Evolutionary conservation across 2,329 filamentous ascomycete genomes (phyloP).

Genomic region (Harringtonia aguacate): DNA sequence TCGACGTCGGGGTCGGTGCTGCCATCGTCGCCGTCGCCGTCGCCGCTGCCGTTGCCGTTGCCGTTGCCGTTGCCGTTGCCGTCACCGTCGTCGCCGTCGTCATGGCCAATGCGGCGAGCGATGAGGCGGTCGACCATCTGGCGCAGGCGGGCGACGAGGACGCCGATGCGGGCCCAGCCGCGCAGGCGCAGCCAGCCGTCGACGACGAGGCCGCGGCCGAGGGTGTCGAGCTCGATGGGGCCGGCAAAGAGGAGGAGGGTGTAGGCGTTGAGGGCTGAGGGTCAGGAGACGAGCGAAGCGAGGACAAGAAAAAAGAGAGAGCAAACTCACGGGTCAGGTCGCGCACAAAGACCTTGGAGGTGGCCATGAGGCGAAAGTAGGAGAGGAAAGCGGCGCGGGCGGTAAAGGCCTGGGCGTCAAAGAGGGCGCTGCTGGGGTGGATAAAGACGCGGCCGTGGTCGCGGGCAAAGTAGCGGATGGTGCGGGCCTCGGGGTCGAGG

Average conservation of each 20-base stretch:
- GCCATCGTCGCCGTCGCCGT: conserved; percentile 24
- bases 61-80: background rate
- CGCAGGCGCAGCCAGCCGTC: conserved; percentile 81
- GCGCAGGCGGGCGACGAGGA: conserved; percentile 72
- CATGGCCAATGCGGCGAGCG: conserved; percentile 69
- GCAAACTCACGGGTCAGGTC: conserved; percentile 69
- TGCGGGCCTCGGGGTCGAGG: conserved; percentile 81
- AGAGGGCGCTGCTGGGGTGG: conserved; percentile 80
- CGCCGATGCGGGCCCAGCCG: conserved; percentile 91
- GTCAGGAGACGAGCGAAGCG: conserved; percentile 14
- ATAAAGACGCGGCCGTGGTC: conserved; percentile 84
- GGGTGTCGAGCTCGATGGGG: conserved; percentile 74
- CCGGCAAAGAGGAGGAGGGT: conserved; percentile 82
- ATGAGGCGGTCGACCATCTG: conserved; percentile 81
- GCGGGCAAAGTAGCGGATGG: conserved; percentile 86
- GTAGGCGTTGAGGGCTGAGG: conserved; percentile 73
- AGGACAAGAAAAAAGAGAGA: conserved; percentile 83
- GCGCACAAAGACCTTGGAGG: conserved; percentile 81
- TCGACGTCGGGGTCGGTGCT: conserved; percentile 35
- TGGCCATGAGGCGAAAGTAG: conserved; percentile 88
- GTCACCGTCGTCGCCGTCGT: conserved; percentile 35
- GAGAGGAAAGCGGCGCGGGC: conserved; percentile 67
- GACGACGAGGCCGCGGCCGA: conserved; percentile 76
- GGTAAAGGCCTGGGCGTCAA: conserved; percentile 70
- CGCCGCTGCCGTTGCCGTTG: background rate